A percentile compares a stretch with the other conserved stretches of the same genome.
phyloP scores from a whole-genome alignment of 176 grass and related monocot genomes.

The Eleusine indica region DNA sequence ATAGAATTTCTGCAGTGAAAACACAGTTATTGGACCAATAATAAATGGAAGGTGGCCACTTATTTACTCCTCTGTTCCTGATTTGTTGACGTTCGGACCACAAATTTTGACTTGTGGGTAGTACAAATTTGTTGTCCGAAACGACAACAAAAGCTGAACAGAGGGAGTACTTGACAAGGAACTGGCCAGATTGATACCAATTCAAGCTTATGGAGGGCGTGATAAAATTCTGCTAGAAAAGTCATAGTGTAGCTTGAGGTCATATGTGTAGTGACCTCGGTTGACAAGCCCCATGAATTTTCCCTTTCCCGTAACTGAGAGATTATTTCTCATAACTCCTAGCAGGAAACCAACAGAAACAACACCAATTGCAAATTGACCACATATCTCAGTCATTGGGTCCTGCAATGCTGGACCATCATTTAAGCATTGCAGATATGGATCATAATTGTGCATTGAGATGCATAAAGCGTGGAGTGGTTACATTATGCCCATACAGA shows the following conservation, averaged over 20 bases:
- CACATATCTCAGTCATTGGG: constrained; percentile 24
- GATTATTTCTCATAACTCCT: constrained; percentile 12
- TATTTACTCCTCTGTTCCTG: not conserved
- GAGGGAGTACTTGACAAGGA: not conserved
- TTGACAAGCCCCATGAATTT: not conserved
- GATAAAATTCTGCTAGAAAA: constrained; percentile 6
- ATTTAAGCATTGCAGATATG: constrained; percentile 30
- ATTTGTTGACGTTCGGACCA: too few relatives aligned
- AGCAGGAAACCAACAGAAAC: constrained; percentile 26
- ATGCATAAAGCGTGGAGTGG: constrained; percentile 20
- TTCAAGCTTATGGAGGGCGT: constrained; percentile 21
- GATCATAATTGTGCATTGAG: constrained; percentile 13
- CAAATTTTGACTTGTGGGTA: too few relatives aligned
- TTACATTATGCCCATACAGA: not conserved
- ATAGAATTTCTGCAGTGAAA: not conserved
- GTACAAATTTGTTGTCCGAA: too few relatives aligned
- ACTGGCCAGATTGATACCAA: not conserved
- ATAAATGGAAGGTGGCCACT: not conserved
- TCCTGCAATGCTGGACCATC: constrained; percentile 1
- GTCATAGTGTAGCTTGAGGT: not conserved
- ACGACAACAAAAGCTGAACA: too few relatives aligned
- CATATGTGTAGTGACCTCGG: not conserved
- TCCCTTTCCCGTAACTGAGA: not conserved
- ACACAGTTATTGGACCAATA: not conserved
- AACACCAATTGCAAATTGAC: not conserved